Evolutionary conservation across 139 green algal species (phyloP), one percentile per base, ranked within the genome.

Genomic region (Eudorina sp.): DNA sequence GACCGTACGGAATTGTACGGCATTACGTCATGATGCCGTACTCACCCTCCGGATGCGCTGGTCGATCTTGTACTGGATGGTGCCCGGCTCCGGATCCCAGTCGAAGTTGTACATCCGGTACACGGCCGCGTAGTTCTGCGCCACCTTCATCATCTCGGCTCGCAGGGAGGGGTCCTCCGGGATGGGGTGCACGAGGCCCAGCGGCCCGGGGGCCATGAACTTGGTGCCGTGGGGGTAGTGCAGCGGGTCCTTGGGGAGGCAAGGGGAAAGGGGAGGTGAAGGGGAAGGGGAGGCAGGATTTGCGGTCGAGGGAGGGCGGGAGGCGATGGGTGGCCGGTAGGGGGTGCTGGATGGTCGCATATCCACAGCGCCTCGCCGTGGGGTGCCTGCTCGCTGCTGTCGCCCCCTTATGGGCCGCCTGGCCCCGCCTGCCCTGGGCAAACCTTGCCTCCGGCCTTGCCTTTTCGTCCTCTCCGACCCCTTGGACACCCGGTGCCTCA

Each of bases 211-310:
- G 9, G 94, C 94, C 88, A 97, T 93, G 81, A 95, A 98, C 87
- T 95, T 94, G 90, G 97, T 98, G 88, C 93, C 92, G 86, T 98
- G 95, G 0, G 97, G 96, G 92, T 98, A 99, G 89, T 98, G 95
- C 72, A 98, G 91, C 5, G 97, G 96, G 89, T 99, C 95, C 94
- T 99, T 94, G 36, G 60, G 51, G 13, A 43, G 45, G 73, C 27
- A 9, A 38, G 58, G 21, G 14, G 58, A 31, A 21, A 21, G 58
- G 58, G 58, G 58, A 74, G 64, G 64, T 16, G 64, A 45, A 13
- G 51, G 51, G 51, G 51, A 58, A 16, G 51, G 16, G 51, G 51
- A 16, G 51, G 13, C n/a, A n/a, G n/a, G n/a, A n/a, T n/a, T n/a
- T n/a, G n/a, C n/a, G n/a, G n/a, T n/a, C n/a, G n/a, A n/a, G n/a